phyloP scores from a whole-genome alignment of 371 early-diverging fungal genomes.

The Lichtheimia ramosa region DNA sequence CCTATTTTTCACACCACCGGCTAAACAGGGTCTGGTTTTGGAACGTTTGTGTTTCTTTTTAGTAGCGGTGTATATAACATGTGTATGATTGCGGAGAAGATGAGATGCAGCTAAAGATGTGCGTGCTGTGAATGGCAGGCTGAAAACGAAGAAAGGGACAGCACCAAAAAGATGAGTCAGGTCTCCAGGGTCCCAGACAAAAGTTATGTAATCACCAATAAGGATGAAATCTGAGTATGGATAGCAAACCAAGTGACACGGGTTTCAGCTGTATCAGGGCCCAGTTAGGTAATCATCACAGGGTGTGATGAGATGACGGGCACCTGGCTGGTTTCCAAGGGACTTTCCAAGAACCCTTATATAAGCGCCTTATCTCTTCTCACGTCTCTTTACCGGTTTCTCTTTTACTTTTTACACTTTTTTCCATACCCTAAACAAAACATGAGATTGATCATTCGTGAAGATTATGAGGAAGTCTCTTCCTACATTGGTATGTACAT shows the following conservation, averaged over 20 bases:
- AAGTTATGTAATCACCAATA: conserved; percentile 1
- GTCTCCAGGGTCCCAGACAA: neutral
- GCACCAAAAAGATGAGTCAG: conserved; percentile 2
- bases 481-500: conserved; percentile 55
- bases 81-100: too few relatives aligned
- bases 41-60: too few relatives aligned
- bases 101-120: too few relatives aligned
- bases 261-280: conserved; percentile 1
- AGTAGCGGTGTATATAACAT: too few relatives aligned
- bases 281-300: conserved; percentile 2
- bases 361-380: neutral
- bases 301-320: too few relatives aligned
- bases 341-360: neutral
- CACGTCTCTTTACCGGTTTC: conserved; percentile 4
- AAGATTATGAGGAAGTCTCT: conserved; percentile 65
- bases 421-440: conserved; percentile 7
- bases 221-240: neutral
- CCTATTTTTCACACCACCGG: too few relatives aligned
- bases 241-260: neutral
- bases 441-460: conserved; percentile 73
- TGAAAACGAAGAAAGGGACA: too few relatives aligned
- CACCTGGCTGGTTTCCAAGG: too few relatives aligned
- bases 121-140: too few relatives aligned
- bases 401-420: conserved; percentile 9
- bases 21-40: too few relatives aligned